These are phyloP conservation scores for Chaetomium fimeti DNA, from an alignment of 495 filamentous ascomycete genomes.

Conservation along the genomic window DNA sequence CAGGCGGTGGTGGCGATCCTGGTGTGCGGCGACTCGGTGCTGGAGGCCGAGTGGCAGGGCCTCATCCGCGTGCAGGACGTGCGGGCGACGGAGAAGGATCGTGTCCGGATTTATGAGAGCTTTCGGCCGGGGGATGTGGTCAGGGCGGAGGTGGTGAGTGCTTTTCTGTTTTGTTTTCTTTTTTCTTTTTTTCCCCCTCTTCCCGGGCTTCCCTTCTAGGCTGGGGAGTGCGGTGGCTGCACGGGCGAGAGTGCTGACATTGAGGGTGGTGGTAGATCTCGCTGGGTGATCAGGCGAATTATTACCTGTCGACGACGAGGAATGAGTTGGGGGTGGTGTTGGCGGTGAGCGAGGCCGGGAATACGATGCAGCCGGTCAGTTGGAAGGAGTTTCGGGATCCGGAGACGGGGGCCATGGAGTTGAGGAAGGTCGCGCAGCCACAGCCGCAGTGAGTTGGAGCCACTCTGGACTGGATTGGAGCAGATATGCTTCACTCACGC, in stretches of 20 bases:
- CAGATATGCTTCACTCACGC: neutral
- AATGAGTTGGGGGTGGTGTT: conserved; percentile 94
- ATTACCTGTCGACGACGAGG: conserved; percentile 83
- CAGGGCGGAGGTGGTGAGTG: conserved; percentile 74
- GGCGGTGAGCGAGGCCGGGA: conserved; percentile 84
- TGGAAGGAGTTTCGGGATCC: conserved; percentile 93
- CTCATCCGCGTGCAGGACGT: conserved; percentile 81
- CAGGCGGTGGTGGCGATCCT: conserved; percentile 83
- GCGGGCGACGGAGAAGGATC: conserved; percentile 91
- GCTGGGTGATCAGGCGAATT: conserved; percentile 88
- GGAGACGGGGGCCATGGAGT: conserved; percentile 72
- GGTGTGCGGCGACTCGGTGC: conserved; percentile 63
- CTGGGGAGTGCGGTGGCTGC: neutral
- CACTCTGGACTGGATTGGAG: neutral
- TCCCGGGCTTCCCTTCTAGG: too few relatives aligned
- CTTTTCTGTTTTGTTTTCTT: conserved; percentile 20
- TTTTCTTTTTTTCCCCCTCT: too few relatives aligned
- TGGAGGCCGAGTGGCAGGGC: conserved; percentile 62
- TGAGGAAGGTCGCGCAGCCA: conserved; percentile 90
- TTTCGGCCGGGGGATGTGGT: conserved; percentile 95
- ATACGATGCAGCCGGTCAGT: conserved; percentile 84
- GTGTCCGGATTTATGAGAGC: conserved; percentile 82
- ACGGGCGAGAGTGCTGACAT: conserved; percentile 14
- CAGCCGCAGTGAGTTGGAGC: conserved; percentile 39
- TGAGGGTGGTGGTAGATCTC: conserved; percentile 58